Evolutionary conservation across 495 filamentous ascomycete species (phyloP).

Genomic region (Apodospora peruviana): DNA sequence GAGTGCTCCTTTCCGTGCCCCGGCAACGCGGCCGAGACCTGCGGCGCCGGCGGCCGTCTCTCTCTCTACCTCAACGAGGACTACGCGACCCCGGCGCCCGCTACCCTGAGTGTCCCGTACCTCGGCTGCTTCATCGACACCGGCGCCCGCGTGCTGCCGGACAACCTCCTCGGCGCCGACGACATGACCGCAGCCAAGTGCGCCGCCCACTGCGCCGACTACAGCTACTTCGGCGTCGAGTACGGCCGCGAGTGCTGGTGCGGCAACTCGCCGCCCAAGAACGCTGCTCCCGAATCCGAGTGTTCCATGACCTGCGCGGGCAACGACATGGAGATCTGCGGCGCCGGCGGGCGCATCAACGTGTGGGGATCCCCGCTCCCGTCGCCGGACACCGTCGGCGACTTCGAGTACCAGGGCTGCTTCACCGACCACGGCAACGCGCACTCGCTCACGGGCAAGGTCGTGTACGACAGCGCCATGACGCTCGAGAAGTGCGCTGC

Average conservation of each 20-base stretch:
- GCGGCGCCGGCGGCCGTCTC: conserved; percentile 7
- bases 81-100: not conserved
- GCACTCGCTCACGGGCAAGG: not conserved
- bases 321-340: not conserved
- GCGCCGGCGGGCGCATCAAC: not conserved
- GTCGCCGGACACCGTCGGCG: not conserved
- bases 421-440: not conserved
- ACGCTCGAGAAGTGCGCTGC: conserved; percentile 1
- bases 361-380: not conserved
- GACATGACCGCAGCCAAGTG: not conserved
- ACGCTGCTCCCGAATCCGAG: not conserved
- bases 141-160: not conserved
- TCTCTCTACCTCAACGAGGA: conserved; percentile 19
- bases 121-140: conserved; percentile 16
- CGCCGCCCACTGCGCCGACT: not conserved
- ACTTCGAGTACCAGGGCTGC: conserved; percentile 2
- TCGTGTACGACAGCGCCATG: not conserved
- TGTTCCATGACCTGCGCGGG: not conserved
- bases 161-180: not conserved
- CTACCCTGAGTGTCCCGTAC: conserved; percentile 3
- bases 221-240: not conserved
- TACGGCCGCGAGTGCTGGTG: not conserved
- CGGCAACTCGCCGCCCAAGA: not conserved
- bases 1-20: conserved; percentile 9
- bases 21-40: conserved; percentile 7